These are phyloP conservation scores for Mortierella sp. DNA, from an alignment of 371 early-diverging fungal genomes.

Conservation along the genomic window DNA sequence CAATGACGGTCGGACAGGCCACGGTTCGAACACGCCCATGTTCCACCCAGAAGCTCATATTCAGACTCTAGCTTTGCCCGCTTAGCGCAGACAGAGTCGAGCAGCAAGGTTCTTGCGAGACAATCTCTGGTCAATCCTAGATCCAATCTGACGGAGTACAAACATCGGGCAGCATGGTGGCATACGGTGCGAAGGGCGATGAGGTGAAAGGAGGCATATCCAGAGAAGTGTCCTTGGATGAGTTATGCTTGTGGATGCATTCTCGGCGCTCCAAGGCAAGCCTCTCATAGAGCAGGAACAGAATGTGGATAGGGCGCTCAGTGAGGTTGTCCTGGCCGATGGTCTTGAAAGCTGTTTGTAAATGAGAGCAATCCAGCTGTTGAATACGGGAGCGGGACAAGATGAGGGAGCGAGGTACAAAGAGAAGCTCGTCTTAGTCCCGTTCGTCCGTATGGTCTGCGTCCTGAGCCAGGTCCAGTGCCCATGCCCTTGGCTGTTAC, in stretches of 20 bases:
- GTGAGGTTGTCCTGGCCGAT: constrained; percentile 18
- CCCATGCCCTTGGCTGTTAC: constrained; percentile 32
- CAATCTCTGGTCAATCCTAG: constrained; percentile 31
- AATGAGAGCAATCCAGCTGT: neutral
- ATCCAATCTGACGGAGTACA: constrained; percentile 40
- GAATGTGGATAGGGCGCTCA: constrained; percentile 33
- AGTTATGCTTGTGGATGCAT: neutral
- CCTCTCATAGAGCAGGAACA: constrained; percentile 34
- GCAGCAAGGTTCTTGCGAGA: constrained; percentile 58
- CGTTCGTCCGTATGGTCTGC: neutral
- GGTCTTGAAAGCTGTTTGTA: constrained; percentile 15
- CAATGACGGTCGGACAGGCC: constrained; percentile 53
- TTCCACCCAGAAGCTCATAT: constrained; percentile 37
- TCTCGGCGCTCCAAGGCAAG: neutral
- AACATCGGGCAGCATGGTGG: constrained; percentile 30
- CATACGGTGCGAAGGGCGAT: constrained; percentile 20
- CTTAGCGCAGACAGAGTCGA: constrained; percentile 55
- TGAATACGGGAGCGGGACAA: constrained; percentile 28
- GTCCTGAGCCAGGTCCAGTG: constrained; percentile 6
- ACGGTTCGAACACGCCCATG: constrained; percentile 26
- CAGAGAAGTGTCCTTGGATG: neutral
- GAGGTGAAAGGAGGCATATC: neutral
- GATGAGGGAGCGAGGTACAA: constrained; percentile 19
- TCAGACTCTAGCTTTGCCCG: constrained; percentile 39
- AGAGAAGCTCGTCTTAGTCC: constrained; percentile 23